Evolutionary conservation across 495 filamentous ascomycete genomes (phyloP), one percentile per base, ranked within the genome.

Genomic region (Extremus antarcticus): DNA sequence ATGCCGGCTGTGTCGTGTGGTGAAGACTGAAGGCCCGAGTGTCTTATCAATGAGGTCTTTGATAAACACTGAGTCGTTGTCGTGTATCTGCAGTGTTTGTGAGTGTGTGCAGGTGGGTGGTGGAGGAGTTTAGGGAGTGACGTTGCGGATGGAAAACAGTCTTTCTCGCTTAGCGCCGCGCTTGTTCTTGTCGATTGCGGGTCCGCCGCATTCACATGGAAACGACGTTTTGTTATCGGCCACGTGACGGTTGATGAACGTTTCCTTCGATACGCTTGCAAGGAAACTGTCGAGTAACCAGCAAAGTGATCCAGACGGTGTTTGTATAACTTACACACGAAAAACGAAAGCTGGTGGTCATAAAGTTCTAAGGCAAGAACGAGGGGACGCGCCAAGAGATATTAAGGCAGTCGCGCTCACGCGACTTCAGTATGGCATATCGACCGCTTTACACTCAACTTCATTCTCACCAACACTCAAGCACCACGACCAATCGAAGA

Each of bases 1-100:
- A 62, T 85, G 68, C 65, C 56, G 62, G 41, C 19, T 4, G 41
- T 17, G 16, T n/a, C 8, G 41, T 45, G 41, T 45, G 41, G 8
- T 45, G 41, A 45, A 17, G 17, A 7, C 7, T 35, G 29, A 35
- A 35, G 29, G 29, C n/a, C n/a, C n/a, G n/a, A n/a, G n/a, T n/a
- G 29, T 35, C 7, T 13, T 35, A 13, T 45, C 41, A n/a, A 21
- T 8, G 41, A 8, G 17, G 41, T 3, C 15, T 7, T 3, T 17
- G 3, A 45, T 3, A 9, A 3, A 45, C 19, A 22, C 53, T 22
- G 17, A n/a, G 40, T 20, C 11, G 11, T 45, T 22, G 52, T 41
- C 24, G 20, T 22, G 23, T 50, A n/a, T 2, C 16, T 23, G 22
- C 22, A 25, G 45, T 43, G 29, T 45, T n/a, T 45, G 29, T 35